These are phyloP conservation scores for Ceratobasidium sp. DNA, from an alignment of 1,284 basidiomycete species.

Conservation along the genomic window DNA sequence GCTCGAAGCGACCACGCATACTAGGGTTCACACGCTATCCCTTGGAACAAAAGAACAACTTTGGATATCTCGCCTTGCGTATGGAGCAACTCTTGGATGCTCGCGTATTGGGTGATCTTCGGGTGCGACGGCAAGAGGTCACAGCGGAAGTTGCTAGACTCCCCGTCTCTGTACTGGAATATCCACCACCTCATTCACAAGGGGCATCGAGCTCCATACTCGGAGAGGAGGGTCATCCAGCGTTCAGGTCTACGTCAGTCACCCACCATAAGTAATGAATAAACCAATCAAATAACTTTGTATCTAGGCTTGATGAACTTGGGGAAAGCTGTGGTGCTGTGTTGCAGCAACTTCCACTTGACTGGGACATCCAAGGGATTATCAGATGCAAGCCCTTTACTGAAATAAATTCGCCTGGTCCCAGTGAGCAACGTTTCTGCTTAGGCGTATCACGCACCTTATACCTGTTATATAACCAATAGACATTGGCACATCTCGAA, in stretches of 20 bases:
- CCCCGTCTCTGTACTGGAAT: conserved; percentile 20
- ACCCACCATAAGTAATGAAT: neutral
- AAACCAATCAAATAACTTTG: neutral
- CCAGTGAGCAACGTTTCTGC: neutral
- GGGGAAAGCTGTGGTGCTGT: conserved; percentile 1
- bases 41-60: conserved; percentile 3
- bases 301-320: conserved; percentile 12
- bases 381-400: neutral
- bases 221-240: conserved; percentile 1
- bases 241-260: conserved; percentile 9
- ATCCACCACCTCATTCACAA: neutral
- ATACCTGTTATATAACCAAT: conserved; percentile 14
- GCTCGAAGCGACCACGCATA: neutral
- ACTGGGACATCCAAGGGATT: neutral
- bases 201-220: neutral
- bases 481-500: conserved; percentile 3
- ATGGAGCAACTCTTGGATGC: conserved; percentile 35
- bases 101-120: conserved; percentile 19
- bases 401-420: neutral
- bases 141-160: neutral
- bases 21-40: conserved; percentile 28
- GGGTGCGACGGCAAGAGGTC: neutral
- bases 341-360: conserved; percentile 1
- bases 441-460: conserved; percentile 2
- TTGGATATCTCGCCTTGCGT: conserved; percentile 26